Conservation (phyloP, 805 yeast species). For the Candida orba region DNA sequence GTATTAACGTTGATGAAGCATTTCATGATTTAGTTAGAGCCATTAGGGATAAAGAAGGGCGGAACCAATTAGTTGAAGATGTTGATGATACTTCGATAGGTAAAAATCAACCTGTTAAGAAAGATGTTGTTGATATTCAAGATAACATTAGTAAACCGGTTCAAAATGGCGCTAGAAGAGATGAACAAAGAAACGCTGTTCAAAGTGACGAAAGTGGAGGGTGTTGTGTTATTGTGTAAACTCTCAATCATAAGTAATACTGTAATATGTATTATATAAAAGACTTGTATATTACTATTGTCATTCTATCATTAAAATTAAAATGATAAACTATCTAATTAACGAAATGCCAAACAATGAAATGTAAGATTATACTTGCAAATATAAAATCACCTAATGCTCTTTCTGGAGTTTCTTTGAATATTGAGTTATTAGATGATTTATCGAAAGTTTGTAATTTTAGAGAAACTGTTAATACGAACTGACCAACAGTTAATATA, state of each 20-base stretch:
- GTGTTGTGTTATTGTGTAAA: constrained; percentile 24
- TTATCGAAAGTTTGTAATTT: constrained; percentile 56
- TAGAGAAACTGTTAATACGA: constrained; percentile 77
- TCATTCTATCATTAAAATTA: no score
- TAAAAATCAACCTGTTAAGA: no score
- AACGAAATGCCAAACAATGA: constrained; percentile 83
- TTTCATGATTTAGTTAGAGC: constrained; percentile 62
- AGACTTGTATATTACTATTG: background rate
- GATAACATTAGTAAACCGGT: background rate
- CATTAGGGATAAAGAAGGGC: constrained; percentile 29
- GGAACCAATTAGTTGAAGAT: background rate
- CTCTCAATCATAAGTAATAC: no score
- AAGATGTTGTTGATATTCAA: no score
- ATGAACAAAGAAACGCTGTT: background rate
- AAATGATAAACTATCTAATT: constrained; percentile 45
- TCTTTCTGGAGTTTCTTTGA: constrained; percentile 40
- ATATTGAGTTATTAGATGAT: constrained; percentile 28
- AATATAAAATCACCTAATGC: constrained; percentile 86
- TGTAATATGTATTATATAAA: background rate
- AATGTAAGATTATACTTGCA: constrained; percentile 85
- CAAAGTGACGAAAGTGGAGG: constrained; percentile 24
- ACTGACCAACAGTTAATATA: constrained; percentile 88
- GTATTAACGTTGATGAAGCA: constrained; percentile 83
- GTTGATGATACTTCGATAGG: background rate
- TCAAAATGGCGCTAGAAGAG: background rate